A percentile compares a stretch with the other conserved stretches of the same genome.
Evolutionary conservation across 1,139 yeast species (phyloP).

Genomic region (Wickerhamomyces sp.): DNA sequence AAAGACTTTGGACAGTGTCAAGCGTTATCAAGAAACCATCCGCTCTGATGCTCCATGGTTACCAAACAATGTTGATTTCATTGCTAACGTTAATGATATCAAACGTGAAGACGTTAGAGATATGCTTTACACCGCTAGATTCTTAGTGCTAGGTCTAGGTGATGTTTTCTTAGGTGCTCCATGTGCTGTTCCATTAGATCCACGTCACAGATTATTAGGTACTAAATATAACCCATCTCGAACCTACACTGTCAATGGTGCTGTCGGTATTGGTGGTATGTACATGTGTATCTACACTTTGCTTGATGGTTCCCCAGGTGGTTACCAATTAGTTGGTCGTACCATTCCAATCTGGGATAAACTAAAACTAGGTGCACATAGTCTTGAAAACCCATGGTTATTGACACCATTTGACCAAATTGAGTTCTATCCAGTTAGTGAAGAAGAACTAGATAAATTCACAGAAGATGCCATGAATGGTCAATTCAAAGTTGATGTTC

Average conservation of each 20-base stretch:
- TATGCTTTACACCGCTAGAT: slow-evolving; percentile 83
- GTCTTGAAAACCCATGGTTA: slow-evolving; percentile 77
- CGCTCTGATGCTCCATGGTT: slow-evolving; percentile 95
- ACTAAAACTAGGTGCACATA: slow-evolving; percentile 67
- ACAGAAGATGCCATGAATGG: slow-evolving; percentile 81
- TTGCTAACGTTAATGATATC: slow-evolving; percentile 82
- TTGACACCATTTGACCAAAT: slow-evolving; percentile 89
- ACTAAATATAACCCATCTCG: slow-evolving; percentile 95
- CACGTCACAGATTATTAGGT: slow-evolving; percentile 89
- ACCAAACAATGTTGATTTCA: slow-evolving; percentile 94
- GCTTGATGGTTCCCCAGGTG: slow-evolving; percentile 86
- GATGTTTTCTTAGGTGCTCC: slow-evolving; percentile 98
- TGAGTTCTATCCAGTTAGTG: slow-evolving; percentile 88
- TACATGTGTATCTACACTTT: slow-evolving; percentile 98
- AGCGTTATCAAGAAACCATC: slow-evolving; percentile 88
- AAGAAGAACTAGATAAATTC: slow-evolving; percentile 68
- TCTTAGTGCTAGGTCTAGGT: slow-evolving; percentile 90
- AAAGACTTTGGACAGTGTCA: slow-evolving; percentile 83
- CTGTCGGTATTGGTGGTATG: slow-evolving; percentile 97
- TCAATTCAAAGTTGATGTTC: slow-evolving; percentile 66
- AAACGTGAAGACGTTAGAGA: slow-evolving; percentile 73
- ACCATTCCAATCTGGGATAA: slow-evolving; percentile 98
- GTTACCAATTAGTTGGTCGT: slow-evolving; percentile 93
- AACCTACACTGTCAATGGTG: slow-evolving; percentile 93
- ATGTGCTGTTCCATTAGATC: slow-evolving; percentile 96